Conservation (phyloP, 768 basidiomycete genomes). For the Mycena rosella region DNA sequence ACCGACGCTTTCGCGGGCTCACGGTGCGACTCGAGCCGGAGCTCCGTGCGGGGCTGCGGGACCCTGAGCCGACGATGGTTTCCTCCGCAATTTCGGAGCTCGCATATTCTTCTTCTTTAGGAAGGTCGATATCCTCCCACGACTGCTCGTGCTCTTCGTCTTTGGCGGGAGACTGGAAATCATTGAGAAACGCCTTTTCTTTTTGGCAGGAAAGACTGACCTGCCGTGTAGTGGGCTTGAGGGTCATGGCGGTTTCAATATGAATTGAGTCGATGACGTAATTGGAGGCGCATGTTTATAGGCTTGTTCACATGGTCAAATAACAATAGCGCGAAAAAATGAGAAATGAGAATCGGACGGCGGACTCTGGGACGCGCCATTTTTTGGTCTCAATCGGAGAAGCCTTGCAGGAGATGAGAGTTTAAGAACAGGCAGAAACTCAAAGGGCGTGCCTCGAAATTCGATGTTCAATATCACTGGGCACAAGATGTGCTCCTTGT, state of each 20-base stretch:
- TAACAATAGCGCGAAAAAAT: too few species aligned
- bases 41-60: slow-evolving; percentile 17
- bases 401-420: too few species aligned
- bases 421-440: too few species aligned
- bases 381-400: too few species aligned
- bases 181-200: neutral
- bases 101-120: neutral
- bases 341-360: too few species aligned
- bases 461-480: too few species aligned
- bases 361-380: too few species aligned
- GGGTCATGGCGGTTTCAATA: slow-evolving; percentile 22
- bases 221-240: slow-evolving; percentile 15
- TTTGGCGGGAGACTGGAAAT: neutral
- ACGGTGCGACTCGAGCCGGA: slow-evolving; percentile 9
- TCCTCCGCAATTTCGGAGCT: slow-evolving; percentile 15
- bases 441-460: too few species aligned
- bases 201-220: neutral
- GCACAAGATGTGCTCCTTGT: too few species aligned
- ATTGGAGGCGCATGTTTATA: too few species aligned
- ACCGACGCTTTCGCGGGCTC: slow-evolving; percentile 30
- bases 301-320: neutral
- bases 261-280: neutral
- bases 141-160: slow-evolving; percentile 8
- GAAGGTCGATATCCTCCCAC: slow-evolving; percentile 33
- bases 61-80: neutral